Evolutionary conservation across 805 yeast genomes (phyloP), one percentile per base, ranked within the genome.

Genomic region (Lachancea sp.): DNA sequence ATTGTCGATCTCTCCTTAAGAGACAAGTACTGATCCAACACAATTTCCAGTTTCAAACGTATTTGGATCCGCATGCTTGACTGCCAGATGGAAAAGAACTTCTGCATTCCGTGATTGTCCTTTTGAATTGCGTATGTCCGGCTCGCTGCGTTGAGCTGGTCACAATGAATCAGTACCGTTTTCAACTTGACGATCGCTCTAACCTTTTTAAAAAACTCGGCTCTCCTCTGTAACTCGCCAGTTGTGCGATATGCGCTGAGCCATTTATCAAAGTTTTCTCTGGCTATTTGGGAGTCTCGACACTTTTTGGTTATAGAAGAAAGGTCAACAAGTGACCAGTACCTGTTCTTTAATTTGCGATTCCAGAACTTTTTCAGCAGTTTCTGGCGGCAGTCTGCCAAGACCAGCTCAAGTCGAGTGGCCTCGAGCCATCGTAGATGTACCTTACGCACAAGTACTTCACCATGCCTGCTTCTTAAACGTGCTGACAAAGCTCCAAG

Each of bases 131-230:
- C 18, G 6, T 35, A 18, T n/a, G 34, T 31, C 13, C 38, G 33
- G 6, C 16, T 4, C 9, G 17, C 10, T 26, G 25, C 34, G n/a
- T 35, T 18, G 6, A 47, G 49, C 20, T 44, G 42, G 17, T 37
- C 41, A 30, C 42, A 19, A 33, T 42, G 52, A 5, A 39, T 36
- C 27, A 47, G 33, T n/a, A 50, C 50, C 2, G 39, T 41, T 42
- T 47, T 49, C 17, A 53, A 9, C 30, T 41, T 39, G 15, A 40
- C 27, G n/a, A 54, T 16, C 6, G 51, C 53, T 19, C 45, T 41
- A n/a, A 49, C n/a, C 19, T 43, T 46, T 30, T 36, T 34, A 12
- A 52, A 49, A 9, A 47, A 38, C 2, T 34, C 33, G 9, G 54
- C 49, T 27, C 48, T 52, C 16, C 38, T 42, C 7, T 45, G 34